A percentile compares a stretch with the other conserved stretches of the same genome.
Conservation (phyloP, 73 alveolate genomes). For the Uronychia binucleata region DNA sequence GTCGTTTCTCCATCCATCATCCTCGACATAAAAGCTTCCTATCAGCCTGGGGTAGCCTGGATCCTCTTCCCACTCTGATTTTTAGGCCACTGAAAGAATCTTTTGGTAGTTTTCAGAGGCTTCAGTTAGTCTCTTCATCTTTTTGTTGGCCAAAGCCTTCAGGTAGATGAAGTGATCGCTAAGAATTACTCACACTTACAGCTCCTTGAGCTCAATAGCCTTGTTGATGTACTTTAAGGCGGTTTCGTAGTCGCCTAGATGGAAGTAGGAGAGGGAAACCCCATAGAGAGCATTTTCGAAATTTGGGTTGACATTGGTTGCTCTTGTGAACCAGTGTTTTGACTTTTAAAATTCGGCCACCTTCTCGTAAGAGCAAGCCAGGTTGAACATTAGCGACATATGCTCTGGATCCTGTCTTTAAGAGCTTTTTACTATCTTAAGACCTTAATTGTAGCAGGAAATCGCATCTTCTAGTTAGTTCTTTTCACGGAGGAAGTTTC, state of each 20-base stretch:
- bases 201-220: conserved; percentile 25
- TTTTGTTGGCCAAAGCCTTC: conserved; percentile 9
- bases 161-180: conserved; percentile 23
- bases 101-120: conserved; percentile 24
- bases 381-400: conserved; percentile 33
- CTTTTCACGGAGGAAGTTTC: conserved; percentile 27
- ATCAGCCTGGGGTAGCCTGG: too few relatives aligned
- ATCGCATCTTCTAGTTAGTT: conserved; percentile 26
- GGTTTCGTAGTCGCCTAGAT: conserved; percentile 14
- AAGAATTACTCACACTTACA: background rate
- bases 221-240: conserved; percentile 13
- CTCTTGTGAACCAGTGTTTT: conserved; percentile 43
- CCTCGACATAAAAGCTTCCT: too few relatives aligned
- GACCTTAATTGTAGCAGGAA: conserved; percentile 43
- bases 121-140: conserved; percentile 6
- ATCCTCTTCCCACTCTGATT: background rate
- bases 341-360: conserved; percentile 24
- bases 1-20: background rate
- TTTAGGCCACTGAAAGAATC: background rate
- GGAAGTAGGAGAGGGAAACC: conserved; percentile 38
- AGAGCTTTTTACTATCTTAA: conserved; percentile 13
- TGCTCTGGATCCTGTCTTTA: background rate
- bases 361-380: conserved; percentile 66
- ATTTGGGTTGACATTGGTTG: conserved; percentile 16
- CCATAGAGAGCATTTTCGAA: conserved; percentile 51